Evolutionary conservation across 1,284 basidiomycete species (phyloP), one percentile per base, ranked within the genome.

Genomic region (Pyrrhoderma lamaoense): DNA sequence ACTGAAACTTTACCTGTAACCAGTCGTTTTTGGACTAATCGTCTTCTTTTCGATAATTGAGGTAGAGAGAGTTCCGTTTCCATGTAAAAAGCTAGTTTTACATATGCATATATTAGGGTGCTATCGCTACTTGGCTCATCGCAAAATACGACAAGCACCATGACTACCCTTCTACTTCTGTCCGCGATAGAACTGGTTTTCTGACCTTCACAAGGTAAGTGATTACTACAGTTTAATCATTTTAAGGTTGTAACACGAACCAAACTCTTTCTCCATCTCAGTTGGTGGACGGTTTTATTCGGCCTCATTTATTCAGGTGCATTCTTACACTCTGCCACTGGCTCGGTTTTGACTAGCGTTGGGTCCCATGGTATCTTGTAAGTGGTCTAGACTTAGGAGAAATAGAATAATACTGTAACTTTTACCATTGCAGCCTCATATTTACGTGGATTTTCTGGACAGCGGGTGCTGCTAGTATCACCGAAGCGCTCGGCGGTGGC

Each of bases 391-490:
- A n/a, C 7, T 18, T 2, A n/a, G n/a, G 16, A 21, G 37, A 49
- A 49, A 13, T 51, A 25, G 51, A 36, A 53, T 18, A 18, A 19
- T 27, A 8, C 21, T 14, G 21, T 35, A 23, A 36, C 27, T 31
- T 54, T 9, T 36, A 21, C n/a, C 51, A 7, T 13, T 18, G 22
- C 55, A 87, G 80, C 64, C 61, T 85, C 54, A 61, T 73, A 51
- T 42, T 89, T 19, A 83, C 85, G 0, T 89, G 85, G 81, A 69
- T 82, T 11, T 70, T 85, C 50, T 86, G 83, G 83, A 74, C 77
- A 3, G 77, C 82, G 1, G 79, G 73, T 2, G 81, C 84, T 2
- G 80, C 81, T 2, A 75, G 80, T 16, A 75, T 89, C 47, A 88
- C 85, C 0, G 66, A 75, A 19, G 68, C 74, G 35, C 69, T 86